phyloP scores from a whole-genome alignment of 768 basidiomycete genomes.

The Harrya chromipes region DNA sequence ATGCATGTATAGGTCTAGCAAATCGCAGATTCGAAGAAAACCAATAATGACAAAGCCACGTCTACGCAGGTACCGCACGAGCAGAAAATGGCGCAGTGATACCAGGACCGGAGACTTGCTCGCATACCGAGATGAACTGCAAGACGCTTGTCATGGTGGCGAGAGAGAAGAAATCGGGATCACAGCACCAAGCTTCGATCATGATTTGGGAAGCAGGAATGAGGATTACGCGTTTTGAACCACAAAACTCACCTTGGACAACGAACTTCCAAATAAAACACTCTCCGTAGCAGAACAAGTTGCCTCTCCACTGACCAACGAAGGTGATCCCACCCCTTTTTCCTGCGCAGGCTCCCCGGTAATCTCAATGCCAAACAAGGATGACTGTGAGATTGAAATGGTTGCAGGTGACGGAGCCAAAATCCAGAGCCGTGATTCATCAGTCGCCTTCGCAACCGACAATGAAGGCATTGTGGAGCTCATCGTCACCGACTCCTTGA shows the following conservation, averaged over 20 bases:
- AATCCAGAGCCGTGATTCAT: slow-evolving; percentile 24
- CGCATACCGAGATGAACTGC: background rate
- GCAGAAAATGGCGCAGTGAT: background rate
- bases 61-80: slow-evolving; percentile 1
- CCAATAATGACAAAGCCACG: slow-evolving; percentile 13
- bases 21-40: slow-evolving; percentile 1
- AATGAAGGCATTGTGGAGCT: slow-evolving; percentile 9
- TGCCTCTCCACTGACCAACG: background rate
- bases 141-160: background rate
- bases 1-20: background rate
- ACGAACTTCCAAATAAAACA: slow-evolving; percentile 42
- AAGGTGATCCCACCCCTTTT: background rate
- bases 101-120: no score
- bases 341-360: background rate
- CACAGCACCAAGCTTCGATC: background rate
- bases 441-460: background rate
- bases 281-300: slow-evolving; percentile 35
- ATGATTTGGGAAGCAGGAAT: background rate
- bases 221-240: slow-evolving; percentile 7
- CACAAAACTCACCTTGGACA: slow-evolving; percentile 13
- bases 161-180: background rate
- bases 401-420: slow-evolving; percentile 1
- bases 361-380: slow-evolving; percentile 19
- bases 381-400: slow-evolving; percentile 23
- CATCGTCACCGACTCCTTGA: slow-evolving; percentile 5